Percentiles rank a stretch among this genome's conserved stretches.
Conservation (phyloP, 176 grass and related monocot species). For the Musa troglodytarum region DNA sequence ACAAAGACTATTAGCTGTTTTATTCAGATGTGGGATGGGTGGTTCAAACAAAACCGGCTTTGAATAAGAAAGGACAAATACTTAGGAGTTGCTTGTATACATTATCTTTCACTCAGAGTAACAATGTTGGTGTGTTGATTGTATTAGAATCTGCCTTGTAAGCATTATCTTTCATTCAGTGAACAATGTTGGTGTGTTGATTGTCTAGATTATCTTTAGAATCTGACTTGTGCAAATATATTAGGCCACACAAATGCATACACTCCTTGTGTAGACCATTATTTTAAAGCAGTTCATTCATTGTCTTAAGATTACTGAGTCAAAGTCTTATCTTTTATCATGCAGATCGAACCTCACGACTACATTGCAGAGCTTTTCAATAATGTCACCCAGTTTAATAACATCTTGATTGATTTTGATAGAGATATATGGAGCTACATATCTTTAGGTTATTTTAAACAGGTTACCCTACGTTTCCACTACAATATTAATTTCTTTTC, state of each 20-base stretch:
- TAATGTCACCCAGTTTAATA: slow-evolving; percentile 81
- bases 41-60: background rate
- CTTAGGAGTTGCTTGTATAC: background rate
- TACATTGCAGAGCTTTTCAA: slow-evolving; percentile 94
- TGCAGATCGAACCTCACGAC: slow-evolving; percentile 94
- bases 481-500: slow-evolving; percentile 12
- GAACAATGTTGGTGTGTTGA: background rate
- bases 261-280: slow-evolving; percentile 8
- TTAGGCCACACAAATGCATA: background rate
- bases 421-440: slow-evolving; percentile 95
- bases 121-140: background rate
- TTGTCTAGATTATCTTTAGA: background rate
- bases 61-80: background rate
- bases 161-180: background rate
- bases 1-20: background rate
- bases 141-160: background rate
- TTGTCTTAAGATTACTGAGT: background rate
- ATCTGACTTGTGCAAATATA: background rate
- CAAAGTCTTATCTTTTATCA: background rate
- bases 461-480: slow-evolving; percentile 30
- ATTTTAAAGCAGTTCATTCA: background rate
- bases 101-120: background rate
- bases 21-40: too few species aligned
- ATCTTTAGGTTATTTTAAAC: slow-evolving; percentile 91
- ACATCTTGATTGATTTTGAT: slow-evolving; percentile 75